These are phyloP conservation scores for Erigeron canadensis DNA, from an alignment of 129 eudicot genomes.

Conservation along the genomic window DNA sequence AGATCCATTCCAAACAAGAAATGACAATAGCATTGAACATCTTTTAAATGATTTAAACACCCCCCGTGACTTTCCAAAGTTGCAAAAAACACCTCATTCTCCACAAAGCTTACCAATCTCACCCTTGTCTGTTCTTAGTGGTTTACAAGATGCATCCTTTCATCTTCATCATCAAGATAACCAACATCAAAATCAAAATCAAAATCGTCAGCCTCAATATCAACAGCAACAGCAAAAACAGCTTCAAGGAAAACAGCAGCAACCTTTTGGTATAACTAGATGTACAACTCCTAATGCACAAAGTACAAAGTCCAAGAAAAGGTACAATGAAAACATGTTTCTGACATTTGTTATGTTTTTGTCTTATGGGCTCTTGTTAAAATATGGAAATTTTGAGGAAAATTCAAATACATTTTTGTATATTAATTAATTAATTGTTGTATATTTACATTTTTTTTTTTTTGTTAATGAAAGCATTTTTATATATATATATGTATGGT, in stretches of 20 bases:
- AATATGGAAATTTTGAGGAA: not conserved
- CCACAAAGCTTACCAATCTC: conserved; percentile 53
- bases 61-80: conserved; percentile 42
- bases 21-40: conserved; percentile 44
- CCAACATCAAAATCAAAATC: conserved; percentile 9
- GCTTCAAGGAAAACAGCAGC: conserved; percentile 51
- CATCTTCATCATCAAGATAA: conserved; percentile 22
- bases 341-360: not conserved
- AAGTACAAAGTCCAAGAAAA: conserved; percentile 66
- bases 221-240: conserved; percentile 32
- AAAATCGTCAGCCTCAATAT: conserved; percentile 14
- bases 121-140: conserved; percentile 70
- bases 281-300: conserved; percentile 41
- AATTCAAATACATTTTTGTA: not conserved
- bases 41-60: conserved; percentile 52
- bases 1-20: conserved; percentile 63
- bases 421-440: not conserved
- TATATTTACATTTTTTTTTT: not conserved
- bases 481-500: conserved; percentile 13
- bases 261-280: conserved; percentile 44
- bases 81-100: conserved; percentile 33
- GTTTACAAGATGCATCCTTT: conserved; percentile 53
- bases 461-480: not conserved
- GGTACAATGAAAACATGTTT: conserved; percentile 42
- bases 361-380: conserved; percentile 14